Evolutionary conservation across 192 early-diverging fungal species (phyloP).

Genomic region (Chytriomyces sp.): DNA sequence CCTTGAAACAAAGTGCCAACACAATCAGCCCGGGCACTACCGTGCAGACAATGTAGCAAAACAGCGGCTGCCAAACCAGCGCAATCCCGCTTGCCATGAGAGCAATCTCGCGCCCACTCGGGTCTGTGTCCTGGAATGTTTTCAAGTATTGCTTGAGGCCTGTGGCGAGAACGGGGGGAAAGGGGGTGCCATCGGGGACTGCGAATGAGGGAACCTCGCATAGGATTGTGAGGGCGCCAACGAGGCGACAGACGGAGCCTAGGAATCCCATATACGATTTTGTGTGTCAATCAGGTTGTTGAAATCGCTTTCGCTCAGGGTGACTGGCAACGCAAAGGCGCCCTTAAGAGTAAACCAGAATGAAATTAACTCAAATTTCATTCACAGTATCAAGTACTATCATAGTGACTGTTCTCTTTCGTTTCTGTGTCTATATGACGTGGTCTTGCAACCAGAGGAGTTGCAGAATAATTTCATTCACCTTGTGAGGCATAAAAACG

Average conservation of each 20-base stretch:
- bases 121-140: neutral
- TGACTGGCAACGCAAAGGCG: no score
- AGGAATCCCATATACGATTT: slow-evolving; percentile 25
- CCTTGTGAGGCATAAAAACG: no score
- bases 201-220: neutral
- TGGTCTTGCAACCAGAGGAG: no score
- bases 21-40: neutral
- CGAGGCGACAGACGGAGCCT: slow-evolving; percentile 1
- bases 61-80: neutral
- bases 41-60: neutral
- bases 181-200: neutral
- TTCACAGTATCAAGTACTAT: no score
- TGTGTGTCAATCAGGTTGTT: no score
- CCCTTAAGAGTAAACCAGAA: no score
- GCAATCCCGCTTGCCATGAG: neutral
- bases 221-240: slow-evolving; percentile 4
- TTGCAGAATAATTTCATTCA: no score
- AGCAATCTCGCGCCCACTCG: neutral
- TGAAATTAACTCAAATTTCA: no score
- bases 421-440: no score
- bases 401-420: no score
- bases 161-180: neutral
- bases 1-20: no score
- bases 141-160: neutral
- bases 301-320: no score